Base-by-base conservation (phyloP, 1,139 yeast genomes). In the Blastobotrys raffinosifermentans region DNA sequence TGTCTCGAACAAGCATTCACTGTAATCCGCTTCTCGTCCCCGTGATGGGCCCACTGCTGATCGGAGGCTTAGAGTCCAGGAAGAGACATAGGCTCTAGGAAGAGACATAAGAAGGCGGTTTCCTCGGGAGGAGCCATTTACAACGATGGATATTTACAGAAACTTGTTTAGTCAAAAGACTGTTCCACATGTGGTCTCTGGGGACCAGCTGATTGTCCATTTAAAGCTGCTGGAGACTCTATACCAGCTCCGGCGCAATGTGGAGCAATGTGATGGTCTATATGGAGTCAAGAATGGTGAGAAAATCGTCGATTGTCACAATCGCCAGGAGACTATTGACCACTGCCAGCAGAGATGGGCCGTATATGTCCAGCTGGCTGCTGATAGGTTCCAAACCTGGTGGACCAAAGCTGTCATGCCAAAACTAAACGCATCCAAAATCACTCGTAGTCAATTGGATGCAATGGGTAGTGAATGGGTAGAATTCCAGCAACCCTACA, bases 331-430 rank as follows among this genome's bases (percentile, higher is more conserved):
- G 13, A 6, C 21, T 9, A 19, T 19, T 9, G 8, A 19, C 8
- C 15, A 8, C 15, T 32, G 40, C 15, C 53, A 49, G 4, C 57
- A 59, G 34, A 40, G 48, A 5, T 65, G 69, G 69, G 55, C 55
- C 31, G 49, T 55, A 6, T 65, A 57, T 35, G 41, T 63, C 16
- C 48, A 60, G 1, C 48, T 55, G 32, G 62, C 69, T 0, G 59
- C 51, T 6, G 51, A 63, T 38, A 45, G 68, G 21, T 65, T 62
- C 37, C 38, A 55, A 6, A 38, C 52, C 3, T 65, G 58, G 49
- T 50, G 60, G 37, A 14, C 11, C 26, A 15, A 14, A 8, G 2
- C 6, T n/a, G 32, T 19, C n/a, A 23, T 34, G 4, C 32, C 26
- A 16, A 19, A 26, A n/a, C 26, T 33, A 16, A 19, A 19, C 11